Base-by-base conservation (phyloP, 306 rosid species). In the Pyrus communis region DNA sequence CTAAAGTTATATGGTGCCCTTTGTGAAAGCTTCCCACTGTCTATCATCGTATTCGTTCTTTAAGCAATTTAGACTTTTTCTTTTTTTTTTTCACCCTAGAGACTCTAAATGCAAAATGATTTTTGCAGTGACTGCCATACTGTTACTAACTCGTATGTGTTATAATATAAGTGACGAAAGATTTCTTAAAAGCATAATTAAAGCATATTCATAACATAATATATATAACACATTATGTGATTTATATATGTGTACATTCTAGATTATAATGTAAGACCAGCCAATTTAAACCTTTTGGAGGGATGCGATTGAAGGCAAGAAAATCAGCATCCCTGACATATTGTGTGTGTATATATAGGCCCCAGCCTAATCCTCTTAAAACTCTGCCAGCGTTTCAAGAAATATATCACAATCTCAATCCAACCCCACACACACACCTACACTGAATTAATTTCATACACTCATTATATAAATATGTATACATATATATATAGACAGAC, bases 251-350 rank as follows among this genome's bases (percentile, higher is more conserved):
- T 38, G 42, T 38, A 38, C 42, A 38, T 38, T 38, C 42, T 38
- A 14, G n/a, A 17, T 25, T 81, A 90, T 88, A 85, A 86, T 90
- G 43, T 63, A 61, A 82, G 70, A 80, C 78, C 76, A 82, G 79
- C 87, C 89, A 90, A 84, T 78, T 75, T 82, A 31, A 71, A 89
- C 80, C 81, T 84, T 85, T 85, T 88, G 91, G 86, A 85, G 31
- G 80, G 88, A 88, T 17, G 70, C 78, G 33, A 62, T 78, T 81
- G 83, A 78, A 81, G 76, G 69, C 84, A 82, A 87, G 81, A 81
- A 82, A 85, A 83, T 80, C 86, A 85, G 83, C 87, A 86, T 82
- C 85, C 60, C 79, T 82, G 80, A 69, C 84, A 40, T 45, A 3
- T 79, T 15, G 8, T 17, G 9, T 30, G 2, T 8, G 8, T 35